Evolutionary conservation across 106 monocot species (phyloP).

Genomic region (Dactylorhiza incarnata): DNA sequence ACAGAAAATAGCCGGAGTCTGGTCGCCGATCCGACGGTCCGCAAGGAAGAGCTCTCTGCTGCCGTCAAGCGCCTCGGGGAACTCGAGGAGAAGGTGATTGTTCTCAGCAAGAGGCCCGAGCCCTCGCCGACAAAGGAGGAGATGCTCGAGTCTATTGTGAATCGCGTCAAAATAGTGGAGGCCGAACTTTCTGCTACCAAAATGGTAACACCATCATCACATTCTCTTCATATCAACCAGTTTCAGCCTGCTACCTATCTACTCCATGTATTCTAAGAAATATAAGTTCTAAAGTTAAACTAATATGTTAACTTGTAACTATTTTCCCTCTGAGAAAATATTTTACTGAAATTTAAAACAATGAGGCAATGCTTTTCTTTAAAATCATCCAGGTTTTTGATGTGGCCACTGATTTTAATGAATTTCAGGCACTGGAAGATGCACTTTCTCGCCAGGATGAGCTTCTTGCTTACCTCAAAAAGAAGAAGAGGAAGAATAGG

Average conservation of each 20-base stretch:
- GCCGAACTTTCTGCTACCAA: constrained; percentile 65
- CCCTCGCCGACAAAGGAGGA: constrained; percentile 69
- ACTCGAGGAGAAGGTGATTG: constrained; percentile 61
- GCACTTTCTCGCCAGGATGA: constrained; percentile 43
- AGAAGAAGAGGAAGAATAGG: constrained; percentile 65
- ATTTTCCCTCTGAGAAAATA: no score
- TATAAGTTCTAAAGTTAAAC: no score
- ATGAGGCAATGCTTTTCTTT: no score
- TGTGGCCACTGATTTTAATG: not conserved
- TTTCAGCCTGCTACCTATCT: no score
- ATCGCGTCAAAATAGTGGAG: constrained; percentile 54
- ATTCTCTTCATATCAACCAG: no score
- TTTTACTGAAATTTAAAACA: no score
- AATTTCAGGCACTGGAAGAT: constrained; percentile 48
- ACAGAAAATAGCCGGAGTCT: not conserved
- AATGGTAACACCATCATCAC: constrained; percentile 36
- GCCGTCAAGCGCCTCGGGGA: constrained; percentile 59
- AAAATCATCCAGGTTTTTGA: no score
- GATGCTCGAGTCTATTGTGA: constrained; percentile 49
- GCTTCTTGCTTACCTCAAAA: constrained; percentile 58
- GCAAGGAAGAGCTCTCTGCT: constrained; percentile 32
- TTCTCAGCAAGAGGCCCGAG: constrained; percentile 50
- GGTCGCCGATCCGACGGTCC: constrained; percentile 16
- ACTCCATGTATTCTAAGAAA: no score
- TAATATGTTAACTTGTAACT: no score